These are phyloP conservation scores for Backusella tarrabulga DNA, from an alignment of 192 early-diverging fungal genomes.

Conservation along the genomic window DNA sequence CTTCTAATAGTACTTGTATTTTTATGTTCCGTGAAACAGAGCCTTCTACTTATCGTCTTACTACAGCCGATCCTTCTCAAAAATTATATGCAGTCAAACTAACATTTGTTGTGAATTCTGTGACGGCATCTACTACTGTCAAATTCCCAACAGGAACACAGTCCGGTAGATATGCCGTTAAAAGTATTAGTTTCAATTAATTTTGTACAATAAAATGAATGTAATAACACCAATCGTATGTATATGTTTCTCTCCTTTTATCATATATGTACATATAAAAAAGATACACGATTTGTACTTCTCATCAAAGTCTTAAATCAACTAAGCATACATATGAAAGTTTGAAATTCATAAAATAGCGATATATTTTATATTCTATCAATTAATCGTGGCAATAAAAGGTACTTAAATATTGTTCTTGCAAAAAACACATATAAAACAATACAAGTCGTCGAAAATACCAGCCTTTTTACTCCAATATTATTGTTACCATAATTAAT, in stretches of 20 bases:
- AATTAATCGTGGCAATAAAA: too few relatives aligned
- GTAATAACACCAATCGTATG: not conserved
- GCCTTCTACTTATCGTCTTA: not conserved
- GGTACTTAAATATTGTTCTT: too few relatives aligned
- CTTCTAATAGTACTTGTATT: conserved; percentile 7
- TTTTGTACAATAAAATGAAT: not conserved
- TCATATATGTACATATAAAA: too few relatives aligned
- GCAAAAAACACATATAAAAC: not conserved
- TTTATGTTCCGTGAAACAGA: conserved; percentile 6
- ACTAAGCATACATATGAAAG: too few relatives aligned
- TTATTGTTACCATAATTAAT: not conserved
- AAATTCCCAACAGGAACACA: not conserved
- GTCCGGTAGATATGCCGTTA: not conserved
- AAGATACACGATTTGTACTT: too few relatives aligned
- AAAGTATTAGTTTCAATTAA: not conserved
- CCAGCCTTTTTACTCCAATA: not conserved
- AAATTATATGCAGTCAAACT: not conserved
- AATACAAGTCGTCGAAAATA: not conserved
- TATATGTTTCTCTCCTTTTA: too few relatives aligned
- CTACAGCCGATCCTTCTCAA: conserved; percentile 23
- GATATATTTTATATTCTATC: not conserved
- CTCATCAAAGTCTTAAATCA: too few relatives aligned
- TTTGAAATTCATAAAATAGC: too few relatives aligned
- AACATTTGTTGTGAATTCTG: not conserved
- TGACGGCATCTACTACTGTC: not conserved